phyloP scores from a whole-genome alignment of 768 basidiomycete genomes.

The Boletales sp. region DNA sequence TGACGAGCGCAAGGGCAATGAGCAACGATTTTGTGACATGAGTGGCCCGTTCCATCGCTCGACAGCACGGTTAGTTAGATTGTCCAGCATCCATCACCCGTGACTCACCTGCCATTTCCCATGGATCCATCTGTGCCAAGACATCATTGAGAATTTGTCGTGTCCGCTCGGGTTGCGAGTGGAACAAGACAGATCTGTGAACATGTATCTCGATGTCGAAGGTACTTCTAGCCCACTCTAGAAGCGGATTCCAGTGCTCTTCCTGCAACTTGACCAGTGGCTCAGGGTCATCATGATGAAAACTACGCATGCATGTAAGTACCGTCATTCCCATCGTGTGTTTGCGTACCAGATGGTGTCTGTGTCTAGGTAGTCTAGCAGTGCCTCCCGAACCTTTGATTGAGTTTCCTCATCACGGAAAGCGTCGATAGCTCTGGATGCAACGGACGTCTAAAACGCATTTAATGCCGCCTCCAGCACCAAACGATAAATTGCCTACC shows the following conservation, averaged over 20 bases:
- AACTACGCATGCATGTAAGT: constrained; percentile 43
- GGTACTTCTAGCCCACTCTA: constrained; percentile 69
- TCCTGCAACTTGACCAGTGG: constrained; percentile 74
- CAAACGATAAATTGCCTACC: constrained; percentile 45
- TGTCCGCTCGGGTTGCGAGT: constrained; percentile 67
- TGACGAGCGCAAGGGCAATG: constrained; percentile 80
- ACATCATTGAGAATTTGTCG: constrained; percentile 54
- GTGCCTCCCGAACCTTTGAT: constrained; percentile 56
- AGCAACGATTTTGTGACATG: constrained; percentile 90
- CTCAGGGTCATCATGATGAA: constrained; percentile 75
- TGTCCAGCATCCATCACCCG: neutral
- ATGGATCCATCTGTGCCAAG: constrained; percentile 65
- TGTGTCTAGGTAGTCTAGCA: constrained; percentile 87
- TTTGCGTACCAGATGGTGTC: constrained; percentile 81
- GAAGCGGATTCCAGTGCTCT: constrained; percentile 83
- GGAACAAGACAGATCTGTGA: constrained; percentile 68
- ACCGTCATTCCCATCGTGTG: neutral
- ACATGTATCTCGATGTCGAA: constrained; percentile 66
- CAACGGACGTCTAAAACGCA: constrained; percentile 74
- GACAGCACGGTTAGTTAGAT: neutral
- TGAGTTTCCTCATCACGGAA: constrained; percentile 55
- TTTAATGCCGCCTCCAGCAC: constrained; percentile 5
- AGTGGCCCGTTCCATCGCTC: constrained; percentile 89
- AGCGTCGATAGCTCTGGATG: constrained; percentile 84
- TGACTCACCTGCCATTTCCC: constrained; percentile 83